Base-by-base conservation (phyloP, 345 rosid species). In the Murraya koenigii region DNA sequence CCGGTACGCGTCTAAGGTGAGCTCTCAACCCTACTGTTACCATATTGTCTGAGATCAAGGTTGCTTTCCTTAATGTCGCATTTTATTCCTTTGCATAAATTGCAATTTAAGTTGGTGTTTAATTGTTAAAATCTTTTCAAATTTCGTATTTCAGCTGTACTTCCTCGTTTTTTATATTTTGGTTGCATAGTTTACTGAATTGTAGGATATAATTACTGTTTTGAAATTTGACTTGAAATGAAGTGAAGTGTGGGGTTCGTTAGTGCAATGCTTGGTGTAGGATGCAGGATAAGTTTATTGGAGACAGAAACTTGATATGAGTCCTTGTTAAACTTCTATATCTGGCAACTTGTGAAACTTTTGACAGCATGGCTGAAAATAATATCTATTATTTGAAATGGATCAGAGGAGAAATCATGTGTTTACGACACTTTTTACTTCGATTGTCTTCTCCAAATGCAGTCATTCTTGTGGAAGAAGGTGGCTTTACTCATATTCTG, bases 1-100 rank as follows among this genome's bases (percentile, higher is more conserved):
- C 99, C 79, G 95, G 91, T 73, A 97, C 99, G 79, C 99, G 99
- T 82, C 88, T 94, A 61, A 90, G 99, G 98, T 93, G 76, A 84
- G 91, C 81, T 68, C 54, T 47, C 36, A 41, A 75, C 39, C 59
- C 19, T 61, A 54, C 82, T 68, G 38, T 71, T 54, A 7, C 55
- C 17, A 33, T 74, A 35, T 81, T 39, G 55, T 47, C 8, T 54
- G 76, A 65, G 78, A 77, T 63, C 80, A 78, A 38, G 52, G 28
- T 36, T 52, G 39, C 52, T 32, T 36, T 30, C 22, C 60, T 54
- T 70, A 67, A 61, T 44, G 49, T 41, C 30, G 30, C 15, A 26
- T 61, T 70, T 38, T 39, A 52, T 76, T 68, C 35, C 19, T 68
- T 63, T 63, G 64, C 55, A 5, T 10, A 59, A 58, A n/a, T 36